Evolutionary conservation across 805 yeast species (phyloP), one percentile per base, ranked within the genome.

Genomic region (Lachancea kluyveri): DNA sequence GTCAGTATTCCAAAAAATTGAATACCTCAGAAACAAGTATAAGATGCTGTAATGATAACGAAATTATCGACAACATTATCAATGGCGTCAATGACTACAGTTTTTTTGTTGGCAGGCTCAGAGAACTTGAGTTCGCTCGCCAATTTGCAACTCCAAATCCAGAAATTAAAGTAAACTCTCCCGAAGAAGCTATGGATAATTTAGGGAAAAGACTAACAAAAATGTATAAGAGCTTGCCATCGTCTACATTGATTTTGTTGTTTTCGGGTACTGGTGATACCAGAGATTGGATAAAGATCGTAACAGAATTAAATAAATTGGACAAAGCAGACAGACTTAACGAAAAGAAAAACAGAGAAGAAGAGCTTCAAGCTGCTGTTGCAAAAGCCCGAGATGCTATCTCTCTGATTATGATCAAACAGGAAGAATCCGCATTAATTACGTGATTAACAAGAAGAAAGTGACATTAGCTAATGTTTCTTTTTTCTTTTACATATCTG

Each of bases 191-290:
- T 5, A 27, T 45, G n/a, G 23, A 37, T 8, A 50, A 51, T 4
- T 50, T 81, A 8, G 70, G 72, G 42, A 39, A 45, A 2, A 54
- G 78, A 19, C 41, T 88, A 6, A 41, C 52, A 10, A 51, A 50
- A 23, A 57, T 88, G 10, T 74, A 79, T 47, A 57, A 63, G 1
- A 39, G 52, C 2, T 45, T 82, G 13, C 84, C 94, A 0, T 56
- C 60, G 2, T 68, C 76, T 21, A 69, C 94, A 0, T 55, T 77
- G 14, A 43, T 88, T 10, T 59, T 85, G 1, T 48, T 86, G 1
- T 63, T 74, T 44, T 67, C 84, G 0, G 85, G 83, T 2, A 61
- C 70, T 30, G 85, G 86, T 8, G 74, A 77, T 45, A 72, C 77
- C 3, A 53, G 67, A 7, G 68, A 64, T 30, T 54, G 54, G 51